Evolutionary conservation across 345 rosid species (phyloP), one percentile per base, ranked within the genome.

Genomic region (Lepidium africanum): DNA sequence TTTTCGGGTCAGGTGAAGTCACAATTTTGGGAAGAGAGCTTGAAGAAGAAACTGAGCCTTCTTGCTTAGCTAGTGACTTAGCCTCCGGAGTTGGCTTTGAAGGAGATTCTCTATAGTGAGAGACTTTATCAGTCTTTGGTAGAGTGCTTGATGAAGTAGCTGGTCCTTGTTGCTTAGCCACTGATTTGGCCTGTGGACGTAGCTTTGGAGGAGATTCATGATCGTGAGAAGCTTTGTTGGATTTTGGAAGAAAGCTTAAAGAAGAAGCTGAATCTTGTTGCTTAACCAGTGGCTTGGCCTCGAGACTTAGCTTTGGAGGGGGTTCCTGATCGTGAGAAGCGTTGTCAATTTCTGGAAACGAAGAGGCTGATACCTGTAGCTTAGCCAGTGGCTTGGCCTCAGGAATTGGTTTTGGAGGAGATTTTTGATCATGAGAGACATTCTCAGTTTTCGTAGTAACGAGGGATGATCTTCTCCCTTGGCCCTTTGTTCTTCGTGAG

Each of bases 401-500:
- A 23, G 19, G 57, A 13, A 9, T 36, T 53, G 4, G 40, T 48
- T 63, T 36, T 16, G 69, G 63, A 13, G 19, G 33, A 36, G 50
- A 71, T 15, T 46, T 50, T 21, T 55, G 58, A 15, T 37, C 65
- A 12, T 17, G 5, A 43, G 52, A 46, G 14, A 16, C 57, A 60
- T 54, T 61, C 11, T 67, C 51, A 17, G 53, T 67, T 60, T 46
- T 67, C 17, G 33, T 21, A 37, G 63, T 57, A 51, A 59, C 76
- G 16, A 37, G 35, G 48, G 67, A 60, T 43, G 81, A 46, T 53
- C 70, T 81, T 68, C 51, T 74, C 43, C 21, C 70, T 35, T 70
- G 67, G 16, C 74, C 71, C 45, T 76, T 87, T 43, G 94, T 88
- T 79, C 97, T 87, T 59, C 78, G 75, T 67, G 98, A 90, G 56